These are phyloP conservation scores for Clonostachys solani DNA, from an alignment of 2,329 filamentous ascomycete genomes.

Conservation along the genomic window DNA sequence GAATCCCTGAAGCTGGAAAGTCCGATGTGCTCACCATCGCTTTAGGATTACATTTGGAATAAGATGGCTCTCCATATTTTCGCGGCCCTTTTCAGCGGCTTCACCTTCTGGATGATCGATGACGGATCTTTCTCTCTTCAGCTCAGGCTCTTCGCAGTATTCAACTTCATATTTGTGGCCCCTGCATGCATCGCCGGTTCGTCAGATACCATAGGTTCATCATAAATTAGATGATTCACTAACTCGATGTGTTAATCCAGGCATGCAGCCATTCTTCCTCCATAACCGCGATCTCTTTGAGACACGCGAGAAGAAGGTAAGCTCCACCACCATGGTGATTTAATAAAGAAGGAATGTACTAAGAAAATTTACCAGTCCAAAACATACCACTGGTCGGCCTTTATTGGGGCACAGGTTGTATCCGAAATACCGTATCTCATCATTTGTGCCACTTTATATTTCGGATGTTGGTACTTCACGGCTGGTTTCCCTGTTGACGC, in stretches of 20 bases:
- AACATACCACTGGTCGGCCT: slow-evolving; percentile 58
- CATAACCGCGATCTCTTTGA: slow-evolving; percentile 54
- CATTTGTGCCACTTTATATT: slow-evolving; percentile 41
- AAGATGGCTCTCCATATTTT: slow-evolving; percentile 32
- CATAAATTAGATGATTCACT: too few species aligned
- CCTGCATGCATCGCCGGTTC: slow-evolving; percentile 18
- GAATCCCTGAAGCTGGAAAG: too few species aligned
- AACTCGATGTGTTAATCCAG: slow-evolving; percentile 34
- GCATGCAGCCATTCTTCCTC: slow-evolving; percentile 53
- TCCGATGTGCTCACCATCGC: too few species aligned
- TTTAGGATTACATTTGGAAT: slow-evolving; percentile 15
- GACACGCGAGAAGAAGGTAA: slow-evolving; percentile 48
- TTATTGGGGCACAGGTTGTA: slow-evolving; percentile 46
- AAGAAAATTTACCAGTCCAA: slow-evolving; percentile 28
- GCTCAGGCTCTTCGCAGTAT: slow-evolving; percentile 38
- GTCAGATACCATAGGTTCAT: slow-evolving; percentile 20
- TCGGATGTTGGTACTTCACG: slow-evolving; percentile 53
- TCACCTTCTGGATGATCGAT: slow-evolving; percentile 43
- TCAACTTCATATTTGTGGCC: slow-evolving; percentile 39
- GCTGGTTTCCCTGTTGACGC: slow-evolving; percentile 43
- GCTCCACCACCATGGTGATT: not conserved
- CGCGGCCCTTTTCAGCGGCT: slow-evolving; percentile 40
- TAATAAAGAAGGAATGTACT: not conserved
- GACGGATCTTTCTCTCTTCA: slow-evolving; percentile 32
- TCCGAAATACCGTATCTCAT: slow-evolving; percentile 41